Conservation (phyloP, 2,329 filamentous ascomycete genomes). For the Neonectria magnoliae region DNA sequence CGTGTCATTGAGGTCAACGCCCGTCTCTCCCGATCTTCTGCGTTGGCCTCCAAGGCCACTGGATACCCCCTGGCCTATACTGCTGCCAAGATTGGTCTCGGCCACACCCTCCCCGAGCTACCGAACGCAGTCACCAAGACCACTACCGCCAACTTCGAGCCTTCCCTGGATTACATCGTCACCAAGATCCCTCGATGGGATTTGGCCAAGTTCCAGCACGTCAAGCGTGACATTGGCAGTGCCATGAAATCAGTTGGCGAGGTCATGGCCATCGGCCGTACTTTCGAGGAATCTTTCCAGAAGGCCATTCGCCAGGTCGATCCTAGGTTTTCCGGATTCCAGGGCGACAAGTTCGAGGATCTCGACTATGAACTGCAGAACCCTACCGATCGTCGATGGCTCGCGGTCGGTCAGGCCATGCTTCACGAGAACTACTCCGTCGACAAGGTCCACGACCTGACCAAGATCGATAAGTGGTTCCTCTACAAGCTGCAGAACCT, state of each 20-base stretch:
- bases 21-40: slow-evolving; percentile 96
- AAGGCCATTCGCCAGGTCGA: slow-evolving; percentile 98
- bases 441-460: slow-evolving; percentile 89
- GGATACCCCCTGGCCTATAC: slow-evolving; percentile 98
- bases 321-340: slow-evolving; percentile 89
- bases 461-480: slow-evolving; percentile 99
- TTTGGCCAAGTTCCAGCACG: slow-evolving; percentile 98
- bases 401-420: slow-evolving; percentile 98
- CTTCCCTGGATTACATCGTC: slow-evolving; percentile 95
- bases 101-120: slow-evolving; percentile 92
- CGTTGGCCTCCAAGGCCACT: slow-evolving; percentile 96
- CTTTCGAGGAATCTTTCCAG: slow-evolving; percentile 98
- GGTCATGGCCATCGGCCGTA: slow-evolving; percentile 98
- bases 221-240: slow-evolving; percentile 96
- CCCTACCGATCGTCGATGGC: slow-evolving; percentile 95
- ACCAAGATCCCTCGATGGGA: slow-evolving; percentile 99
- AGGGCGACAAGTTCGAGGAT: slow-evolving; percentile 93
- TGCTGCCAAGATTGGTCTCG: slow-evolving; percentile 96
- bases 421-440: slow-evolving; percentile 95
- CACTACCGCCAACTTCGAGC: slow-evolving; percentile 98
- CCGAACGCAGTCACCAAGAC: slow-evolving; percentile 99
- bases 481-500: slow-evolving; percentile 98
- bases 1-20: slow-evolving; percentile 99
- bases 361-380: slow-evolving; percentile 90
- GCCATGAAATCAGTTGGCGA: slow-evolving; percentile 99